Percentiles rank a stretch among this genome's conserved stretches.
Evolutionary conservation across 2,329 filamentous ascomycete species (phyloP).

Genomic region (Claviceps capensis): DNA sequence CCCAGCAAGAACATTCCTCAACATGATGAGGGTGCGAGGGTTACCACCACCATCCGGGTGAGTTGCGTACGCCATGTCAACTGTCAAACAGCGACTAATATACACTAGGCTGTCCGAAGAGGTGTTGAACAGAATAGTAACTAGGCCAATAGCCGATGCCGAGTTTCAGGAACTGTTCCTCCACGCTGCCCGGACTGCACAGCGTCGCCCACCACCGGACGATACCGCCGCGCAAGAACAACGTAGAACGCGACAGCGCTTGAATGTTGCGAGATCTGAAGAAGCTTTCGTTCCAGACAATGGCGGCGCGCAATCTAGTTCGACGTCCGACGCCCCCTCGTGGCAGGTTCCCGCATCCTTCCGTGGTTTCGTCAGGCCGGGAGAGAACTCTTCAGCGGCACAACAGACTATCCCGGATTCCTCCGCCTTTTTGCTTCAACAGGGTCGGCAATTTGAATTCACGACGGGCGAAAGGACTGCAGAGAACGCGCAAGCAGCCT

Average conservation of each 20-base stretch:
- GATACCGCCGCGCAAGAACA: conserved; percentile 14
- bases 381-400: background rate
- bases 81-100: background rate
- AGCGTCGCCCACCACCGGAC: conserved; percentile 16
- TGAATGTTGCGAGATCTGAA: conserved; percentile 6
- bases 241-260: conserved; percentile 17
- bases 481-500: background rate
- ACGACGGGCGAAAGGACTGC: background rate
- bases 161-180: conserved; percentile 8
- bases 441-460: background rate
- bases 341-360: background rate
- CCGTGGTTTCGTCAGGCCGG: background rate
- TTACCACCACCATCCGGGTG: conserved; percentile 12
- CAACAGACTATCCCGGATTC: background rate
- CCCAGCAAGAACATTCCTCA: conserved; percentile 17
- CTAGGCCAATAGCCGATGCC: conserved; percentile 5
- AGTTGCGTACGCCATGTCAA: background rate
- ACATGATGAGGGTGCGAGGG: conserved; percentile 17
- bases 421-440: background rate
- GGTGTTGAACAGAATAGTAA: conserved; percentile 8
- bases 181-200: conserved; percentile 7
- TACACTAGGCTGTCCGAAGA: conserved; percentile 10
- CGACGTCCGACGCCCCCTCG: background rate
- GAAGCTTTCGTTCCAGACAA: background rate
- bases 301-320: background rate